Evolutionary conservation across 2,329 filamentous ascomycete genomes (phyloP), one percentile per base, ranked within the genome.

Genomic region (Didymellaceae sp.): DNA sequence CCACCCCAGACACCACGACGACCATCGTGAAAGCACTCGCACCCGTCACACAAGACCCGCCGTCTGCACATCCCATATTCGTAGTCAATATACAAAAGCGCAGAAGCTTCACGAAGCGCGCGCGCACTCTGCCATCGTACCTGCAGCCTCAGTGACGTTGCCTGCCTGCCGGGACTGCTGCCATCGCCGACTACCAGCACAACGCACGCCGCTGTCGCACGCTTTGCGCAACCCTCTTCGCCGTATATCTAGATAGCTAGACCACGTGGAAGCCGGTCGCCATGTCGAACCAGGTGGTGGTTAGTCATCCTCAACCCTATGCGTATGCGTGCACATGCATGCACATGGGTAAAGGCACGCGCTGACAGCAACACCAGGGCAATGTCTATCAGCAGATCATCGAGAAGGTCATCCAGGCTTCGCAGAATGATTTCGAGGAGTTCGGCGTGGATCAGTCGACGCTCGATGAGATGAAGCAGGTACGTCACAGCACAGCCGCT

Each of bases 341-440:
- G 26, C 26, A 45, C 40, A 13, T 44, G 48, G 44, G 48, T 50
- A 45, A 50, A 54, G 47, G 55, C 44, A 57, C 47, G 46, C 57
- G 65, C 71, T 72, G 55, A 72, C 67, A 57, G 62, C 63, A 52
- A 64, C 58, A 32, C 14, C 40, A 73, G 79, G 94, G 94, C 67
- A 77, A 79, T 61, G 87, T 97, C 68, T 99, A 97, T 75, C 81
- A 86, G 75, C 90, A 94, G 77, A 91, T 99, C 72, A 90, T 97
- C 75, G 88, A 93, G 65, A 88, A 89, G 66, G 78, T 80, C 54
- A 72, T 79, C 52, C 61, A 66, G 40, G 70, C 72, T 62, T 97
- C 93, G 68, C 85, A 90, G 69, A 89, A 93, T 69, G 94, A 97
- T 76, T 97, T 99, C 73, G 94, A 99, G 75, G 94, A 99, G 77